Conservation (phyloP, 805 yeast genomes). For the Hanseniaspora osmophila region DNA sequence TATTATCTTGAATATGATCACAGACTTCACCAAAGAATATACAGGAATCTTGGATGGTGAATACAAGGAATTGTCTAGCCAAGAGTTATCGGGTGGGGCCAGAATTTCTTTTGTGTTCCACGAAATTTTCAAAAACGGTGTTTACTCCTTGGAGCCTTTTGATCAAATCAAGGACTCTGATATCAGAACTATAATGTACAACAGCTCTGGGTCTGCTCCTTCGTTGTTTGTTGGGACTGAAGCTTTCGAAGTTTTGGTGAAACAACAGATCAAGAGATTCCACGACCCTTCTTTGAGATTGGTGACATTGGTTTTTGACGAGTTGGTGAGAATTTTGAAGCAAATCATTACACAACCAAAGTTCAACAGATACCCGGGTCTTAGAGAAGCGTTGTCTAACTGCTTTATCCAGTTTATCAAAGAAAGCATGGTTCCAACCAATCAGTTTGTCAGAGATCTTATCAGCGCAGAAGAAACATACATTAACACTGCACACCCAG, state of each 20-base stretch:
- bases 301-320: constrained; percentile 83
- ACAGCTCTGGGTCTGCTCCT: constrained; percentile 92
- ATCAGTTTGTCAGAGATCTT: constrained; percentile 68
- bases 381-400: constrained; percentile 75
- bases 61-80: constrained; percentile 72
- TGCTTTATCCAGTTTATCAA: constrained; percentile 70
- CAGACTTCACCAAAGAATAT: constrained; percentile 85
- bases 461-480: constrained; percentile 82
- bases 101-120: constrained; percentile 94
- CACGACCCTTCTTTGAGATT: constrained; percentile 88
- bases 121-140: constrained; percentile 87
- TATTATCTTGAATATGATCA: constrained; percentile 77
- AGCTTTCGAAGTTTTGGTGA: constrained; percentile 90
- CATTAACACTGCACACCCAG: constrained; percentile 96
- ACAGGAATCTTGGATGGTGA: constrained; percentile 85
- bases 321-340: constrained; percentile 76
- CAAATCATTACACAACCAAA: constrained; percentile 73
- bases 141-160: constrained; percentile 84
- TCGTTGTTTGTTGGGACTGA: constrained; percentile 93
- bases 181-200: constrained; percentile 91
- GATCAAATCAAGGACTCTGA: constrained; percentile 93
- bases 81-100: constrained; percentile 95
- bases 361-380: constrained; percentile 78
- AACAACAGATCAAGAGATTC: constrained; percentile 83
- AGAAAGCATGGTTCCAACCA: constrained; percentile 71